Percentiles rank a stretch among this genome's conserved stretches.
phyloP scores from a whole-genome alignment of 352 stramenopile genomes.

The Globisporangium uncinulatum region DNA sequence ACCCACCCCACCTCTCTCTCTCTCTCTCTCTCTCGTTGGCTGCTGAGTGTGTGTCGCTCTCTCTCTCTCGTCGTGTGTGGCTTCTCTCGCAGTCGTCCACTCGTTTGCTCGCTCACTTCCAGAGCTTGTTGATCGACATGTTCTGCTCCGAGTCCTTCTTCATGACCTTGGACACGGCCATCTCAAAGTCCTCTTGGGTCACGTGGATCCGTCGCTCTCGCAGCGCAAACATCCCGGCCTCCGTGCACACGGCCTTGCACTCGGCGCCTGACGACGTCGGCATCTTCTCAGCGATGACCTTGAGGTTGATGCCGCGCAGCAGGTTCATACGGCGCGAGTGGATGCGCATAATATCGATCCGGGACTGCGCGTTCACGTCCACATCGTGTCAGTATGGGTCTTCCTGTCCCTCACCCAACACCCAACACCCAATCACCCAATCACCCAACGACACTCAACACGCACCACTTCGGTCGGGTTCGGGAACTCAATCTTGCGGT shows the following conservation, averaged over 20 bases:
- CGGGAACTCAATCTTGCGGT: constrained; percentile 99
- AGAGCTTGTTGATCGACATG: constrained; percentile 99
- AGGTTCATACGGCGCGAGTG: constrained; percentile 99
- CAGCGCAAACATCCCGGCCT: constrained; percentile 99
- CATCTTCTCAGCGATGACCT: constrained; percentile 98
- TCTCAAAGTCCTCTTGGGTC: constrained; percentile 99
- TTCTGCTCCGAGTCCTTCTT: constrained; percentile 99
- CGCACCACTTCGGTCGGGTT: constrained; percentile 94
- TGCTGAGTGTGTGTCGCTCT: no score
- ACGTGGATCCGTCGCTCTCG: constrained; percentile 99
- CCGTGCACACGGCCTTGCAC: constrained; percentile 99
- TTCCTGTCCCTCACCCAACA: no score
- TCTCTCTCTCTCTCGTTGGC: no score
- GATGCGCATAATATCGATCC: constrained; percentile 98
- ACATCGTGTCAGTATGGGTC: no score
- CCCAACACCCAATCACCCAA: background rate
- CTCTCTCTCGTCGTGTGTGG: constrained; percentile 1
- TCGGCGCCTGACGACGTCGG: constrained; percentile 96
- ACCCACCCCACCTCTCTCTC: no score
- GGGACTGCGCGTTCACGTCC: constrained; percentile 35
- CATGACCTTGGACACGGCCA: constrained; percentile 99
- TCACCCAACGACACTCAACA: constrained; percentile 1
- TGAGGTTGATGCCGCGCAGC: constrained; percentile 97
- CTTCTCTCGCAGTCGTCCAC: background rate
- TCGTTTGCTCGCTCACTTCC: constrained; percentile 92